Percentiles rank a stretch among this genome's conserved stretches.
Conservation (phyloP, 2,329 filamentous ascomycete species). For the Periglandula ipomoeae region DNA sequence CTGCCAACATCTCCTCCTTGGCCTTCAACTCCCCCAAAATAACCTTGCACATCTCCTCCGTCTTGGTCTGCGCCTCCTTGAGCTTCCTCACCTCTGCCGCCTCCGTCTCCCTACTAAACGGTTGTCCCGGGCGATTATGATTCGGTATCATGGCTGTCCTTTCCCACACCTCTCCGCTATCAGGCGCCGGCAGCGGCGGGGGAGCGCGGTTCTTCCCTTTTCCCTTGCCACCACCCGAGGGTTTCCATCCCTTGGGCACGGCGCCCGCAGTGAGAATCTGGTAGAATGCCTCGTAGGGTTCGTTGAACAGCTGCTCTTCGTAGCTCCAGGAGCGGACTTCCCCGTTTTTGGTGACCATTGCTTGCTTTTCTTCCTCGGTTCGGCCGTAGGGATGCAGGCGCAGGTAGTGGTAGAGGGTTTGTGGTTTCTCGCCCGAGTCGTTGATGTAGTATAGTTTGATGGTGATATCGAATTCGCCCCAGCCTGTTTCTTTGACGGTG, state of each 20-base stretch:
- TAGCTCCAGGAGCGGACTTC: constrained; percentile 73
- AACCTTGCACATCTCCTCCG: constrained; percentile 50
- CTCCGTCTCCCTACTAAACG: constrained; percentile 67
- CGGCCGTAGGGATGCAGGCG: constrained; percentile 85
- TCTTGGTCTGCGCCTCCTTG: constrained; percentile 53
- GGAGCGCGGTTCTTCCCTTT: constrained; percentile 34
- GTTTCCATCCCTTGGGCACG: constrained; percentile 37
- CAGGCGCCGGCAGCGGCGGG: constrained; percentile 25
- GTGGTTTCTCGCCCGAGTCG: constrained; percentile 83
- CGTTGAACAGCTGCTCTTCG: constrained; percentile 95
- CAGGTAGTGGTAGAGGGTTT: constrained; percentile 89
- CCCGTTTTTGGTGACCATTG: constrained; percentile 46
- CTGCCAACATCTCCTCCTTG: constrained; percentile 53
- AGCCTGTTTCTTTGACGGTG: constrained; percentile 83
- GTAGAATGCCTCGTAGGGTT: constrained; percentile 88
- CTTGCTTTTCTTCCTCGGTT: constrained; percentile 62
- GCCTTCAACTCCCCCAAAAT: constrained; percentile 52
- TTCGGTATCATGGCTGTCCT: constrained; percentile 69
- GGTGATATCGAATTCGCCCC: constrained; percentile 96
- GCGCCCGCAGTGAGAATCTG: constrained; percentile 72
- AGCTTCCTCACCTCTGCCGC: constrained; percentile 51
- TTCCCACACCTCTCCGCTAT: constrained; percentile 47
- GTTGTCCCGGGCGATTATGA: constrained; percentile 54
- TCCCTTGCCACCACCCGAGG: constrained; percentile 40
- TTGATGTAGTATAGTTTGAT: constrained; percentile 90